These are phyloP conservation scores for Phaeodactylum tricornutum DNA, from an alignment of 108 stramenopile species.

Conservation along the genomic window DNA sequence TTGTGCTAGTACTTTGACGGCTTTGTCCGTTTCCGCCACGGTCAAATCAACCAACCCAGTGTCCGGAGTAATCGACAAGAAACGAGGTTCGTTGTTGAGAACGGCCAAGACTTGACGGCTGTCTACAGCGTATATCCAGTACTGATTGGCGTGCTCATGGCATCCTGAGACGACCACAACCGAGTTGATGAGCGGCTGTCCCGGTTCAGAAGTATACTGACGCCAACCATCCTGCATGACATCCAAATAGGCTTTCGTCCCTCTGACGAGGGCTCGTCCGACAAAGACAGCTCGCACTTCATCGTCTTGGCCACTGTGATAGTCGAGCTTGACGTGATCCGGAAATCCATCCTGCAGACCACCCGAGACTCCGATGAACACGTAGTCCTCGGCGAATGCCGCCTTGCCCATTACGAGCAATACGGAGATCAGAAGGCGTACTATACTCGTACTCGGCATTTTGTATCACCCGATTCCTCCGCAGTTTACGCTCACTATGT, in stretches of 20 bases:
- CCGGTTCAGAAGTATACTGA: slow-evolving; percentile 32
- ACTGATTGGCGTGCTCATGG: slow-evolving; percentile 48
- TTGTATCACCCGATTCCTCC: too few species aligned
- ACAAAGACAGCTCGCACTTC: slow-evolving; percentile 31
- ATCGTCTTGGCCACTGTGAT: slow-evolving; percentile 17
- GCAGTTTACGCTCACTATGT: too few species aligned
- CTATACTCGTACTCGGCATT: too few species aligned
- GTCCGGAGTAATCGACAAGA: slow-evolving; percentile 43
- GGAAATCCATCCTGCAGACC: slow-evolving; percentile 34
- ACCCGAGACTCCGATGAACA: slow-evolving; percentile 26
- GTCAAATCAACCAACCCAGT: slow-evolving; percentile 35
- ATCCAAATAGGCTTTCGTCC: slow-evolving; percentile 45
- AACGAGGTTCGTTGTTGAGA: slow-evolving; percentile 38
- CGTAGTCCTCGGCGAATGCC: slow-evolving; percentile 7
- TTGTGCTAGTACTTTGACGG: slow-evolving; percentile 14
- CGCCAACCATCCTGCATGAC: slow-evolving; percentile 41
- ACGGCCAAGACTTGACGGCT: slow-evolving; percentile 23
- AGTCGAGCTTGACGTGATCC: slow-evolving; percentile 19
- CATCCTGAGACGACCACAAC: slow-evolving; percentile 42
- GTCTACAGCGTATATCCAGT: slow-evolving; percentile 47
- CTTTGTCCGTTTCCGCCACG: slow-evolving; percentile 14
- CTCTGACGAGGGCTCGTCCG: slow-evolving; percentile 37
- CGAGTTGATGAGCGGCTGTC: slow-evolving; percentile 29
- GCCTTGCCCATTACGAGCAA: background rate
- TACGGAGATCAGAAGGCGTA: background rate